phyloP scores from a whole-genome alignment of 2,329 filamentous ascomycete genomes.

The Teratosphaeria destructans region DNA sequence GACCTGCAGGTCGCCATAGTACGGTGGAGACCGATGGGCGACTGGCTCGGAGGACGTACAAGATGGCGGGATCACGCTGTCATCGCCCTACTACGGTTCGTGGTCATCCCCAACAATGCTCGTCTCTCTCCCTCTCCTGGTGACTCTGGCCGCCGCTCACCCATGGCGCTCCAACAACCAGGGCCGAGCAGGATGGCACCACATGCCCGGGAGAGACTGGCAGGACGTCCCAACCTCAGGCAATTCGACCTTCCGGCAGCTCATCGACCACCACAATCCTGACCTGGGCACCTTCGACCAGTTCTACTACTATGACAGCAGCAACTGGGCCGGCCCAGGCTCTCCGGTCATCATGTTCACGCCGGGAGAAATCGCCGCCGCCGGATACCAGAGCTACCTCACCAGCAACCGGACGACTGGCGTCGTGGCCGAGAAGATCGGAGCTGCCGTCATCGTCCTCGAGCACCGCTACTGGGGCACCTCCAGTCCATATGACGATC shows the following conservation, averaged over 20 bases:
- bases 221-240: background rate
- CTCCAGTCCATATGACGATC: conserved; percentile 41
- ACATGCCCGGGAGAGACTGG: conserved; percentile 29
- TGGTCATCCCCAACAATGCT: background rate
- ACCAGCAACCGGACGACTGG: conserved; percentile 42
- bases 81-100: background rate
- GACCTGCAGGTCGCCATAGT: background rate
- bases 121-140: background rate
- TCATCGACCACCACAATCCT: conserved; percentile 49
- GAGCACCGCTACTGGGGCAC: conserved; percentile 52
- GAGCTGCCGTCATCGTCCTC: conserved; percentile 44
- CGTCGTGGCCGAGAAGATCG: conserved; percentile 41
- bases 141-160: background rate
- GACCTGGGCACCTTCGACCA: conserved; percentile 46
- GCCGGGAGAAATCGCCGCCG: conserved; percentile 42
- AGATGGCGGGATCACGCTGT: background rate
- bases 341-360: conserved; percentile 37
- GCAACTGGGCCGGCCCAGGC: conserved; percentile 43
- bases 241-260: conserved; percentile 31
- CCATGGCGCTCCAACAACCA: background rate
- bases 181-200: conserved; percentile 10
- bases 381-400: conserved; percentile 40
- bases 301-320: conserved; percentile 43
- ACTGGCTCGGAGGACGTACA: background rate
- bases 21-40: background rate